Conservation (phyloP, 2,329 filamentous ascomycete species). For the Alternaria gansuensis region DNA sequence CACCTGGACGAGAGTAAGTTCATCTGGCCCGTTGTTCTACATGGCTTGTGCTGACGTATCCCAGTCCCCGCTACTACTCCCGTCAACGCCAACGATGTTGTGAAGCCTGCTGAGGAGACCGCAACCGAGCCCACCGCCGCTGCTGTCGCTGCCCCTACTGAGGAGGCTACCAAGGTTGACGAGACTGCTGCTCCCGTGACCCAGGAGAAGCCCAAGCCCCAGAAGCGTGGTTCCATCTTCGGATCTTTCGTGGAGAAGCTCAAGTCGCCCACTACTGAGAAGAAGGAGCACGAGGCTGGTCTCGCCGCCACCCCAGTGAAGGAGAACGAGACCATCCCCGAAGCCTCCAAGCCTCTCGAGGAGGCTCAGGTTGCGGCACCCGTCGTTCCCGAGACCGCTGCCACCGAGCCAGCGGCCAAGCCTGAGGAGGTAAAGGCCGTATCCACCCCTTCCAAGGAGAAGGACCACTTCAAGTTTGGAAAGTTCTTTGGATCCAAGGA, state of each 20-base stretch:
- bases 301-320: slow-evolving; percentile 58
- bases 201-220: slow-evolving; percentile 64
- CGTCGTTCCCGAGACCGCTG: slow-evolving; percentile 37
- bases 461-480: slow-evolving; percentile 63
- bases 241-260: slow-evolving; percentile 73
- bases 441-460: slow-evolving; percentile 57
- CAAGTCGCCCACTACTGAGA: slow-evolving; percentile 64
- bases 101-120: slow-evolving; percentile 44
- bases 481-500: slow-evolving; percentile 62
- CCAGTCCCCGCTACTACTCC: slow-evolving; percentile 46
- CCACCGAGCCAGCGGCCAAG: slow-evolving; percentile 40
- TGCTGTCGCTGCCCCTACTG: slow-evolving; percentile 27
- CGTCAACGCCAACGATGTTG: slow-evolving; percentile 45
- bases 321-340: slow-evolving; percentile 55
- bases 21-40: not conserved
- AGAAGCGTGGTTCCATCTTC: slow-evolving; percentile 89
- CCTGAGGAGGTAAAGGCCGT: slow-evolving; percentile 42
- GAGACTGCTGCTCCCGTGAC: slow-evolving; percentile 51
- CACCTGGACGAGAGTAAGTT: slow-evolving; percentile 47
- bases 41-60: slow-evolving; percentile 19
- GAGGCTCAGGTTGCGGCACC: slow-evolving; percentile 55
- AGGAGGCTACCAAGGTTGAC: slow-evolving; percentile 60
- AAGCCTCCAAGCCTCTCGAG: slow-evolving; percentile 47
- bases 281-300: slow-evolving; percentile 73
- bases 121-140: slow-evolving; percentile 57